Evolutionary conservation across 75 land plant species (phyloP).

Genomic region (Gnetum montanum): DNA sequence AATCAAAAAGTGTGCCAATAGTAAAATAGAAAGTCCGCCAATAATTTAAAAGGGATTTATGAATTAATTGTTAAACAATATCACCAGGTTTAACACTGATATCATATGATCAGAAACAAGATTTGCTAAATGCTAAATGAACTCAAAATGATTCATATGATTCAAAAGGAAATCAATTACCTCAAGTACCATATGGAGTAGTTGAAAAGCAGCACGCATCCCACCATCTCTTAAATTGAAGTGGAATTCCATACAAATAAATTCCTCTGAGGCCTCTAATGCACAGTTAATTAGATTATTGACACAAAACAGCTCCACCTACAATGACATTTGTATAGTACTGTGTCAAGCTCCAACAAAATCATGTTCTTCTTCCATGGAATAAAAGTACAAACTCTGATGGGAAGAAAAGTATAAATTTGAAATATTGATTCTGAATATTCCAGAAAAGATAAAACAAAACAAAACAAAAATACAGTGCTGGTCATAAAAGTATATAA

Average conservation of each 20-base stretch:
- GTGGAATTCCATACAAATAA: slow-evolving; percentile 90
- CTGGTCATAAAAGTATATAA: too few relatives aligned
- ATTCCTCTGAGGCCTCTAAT: slow-evolving; percentile 92
- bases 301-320: slow-evolving; percentile 99
- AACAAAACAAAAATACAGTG: too few relatives aligned
- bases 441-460: too few relatives aligned
- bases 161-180: too few relatives aligned
- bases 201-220: slow-evolving; percentile 98
- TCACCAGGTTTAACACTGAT: neutral
- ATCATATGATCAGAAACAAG: neutral
- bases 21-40: too few relatives aligned
- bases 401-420: neutral
- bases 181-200: slow-evolving; percentile 98
- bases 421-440: too few relatives aligned
- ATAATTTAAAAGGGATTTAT: neutral
- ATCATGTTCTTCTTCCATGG: neutral
- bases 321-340: slow-evolving; percentile 3
- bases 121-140: neutral
- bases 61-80: neutral
- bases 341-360: neutral
- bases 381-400: neutral
- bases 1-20: neutral
- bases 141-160: too few relatives aligned
- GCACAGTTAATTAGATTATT: slow-evolving; percentile 95
- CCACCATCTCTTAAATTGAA: slow-evolving; percentile 96